Percentiles rank a stretch among this genome's conserved stretches.
Conservation (phyloP, 202 grass and related monocot species). For the Schoenoplectus tabernaemontani region DNA sequence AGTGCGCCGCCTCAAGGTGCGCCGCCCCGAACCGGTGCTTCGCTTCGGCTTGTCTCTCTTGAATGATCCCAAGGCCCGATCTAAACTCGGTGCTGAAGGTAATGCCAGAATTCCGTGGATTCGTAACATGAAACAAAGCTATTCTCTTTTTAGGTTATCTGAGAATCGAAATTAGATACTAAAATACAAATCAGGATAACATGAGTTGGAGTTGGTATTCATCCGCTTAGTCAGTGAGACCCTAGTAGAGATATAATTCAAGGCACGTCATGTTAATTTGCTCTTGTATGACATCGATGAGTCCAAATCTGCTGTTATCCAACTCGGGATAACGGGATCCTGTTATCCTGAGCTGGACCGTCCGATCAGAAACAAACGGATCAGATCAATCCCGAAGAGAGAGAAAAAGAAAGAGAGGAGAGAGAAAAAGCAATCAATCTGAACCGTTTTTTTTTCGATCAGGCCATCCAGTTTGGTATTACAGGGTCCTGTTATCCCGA, state of each 20-base stretch:
- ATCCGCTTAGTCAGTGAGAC: background rate
- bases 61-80: slow-evolving; percentile 71
- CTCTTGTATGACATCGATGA: background rate
- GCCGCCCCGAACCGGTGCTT: slow-evolving; percentile 65
- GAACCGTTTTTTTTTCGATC: too few species aligned
- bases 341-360: too few species aligned
- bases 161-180: background rate
- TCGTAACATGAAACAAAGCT: slow-evolving; percentile 16
- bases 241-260: background rate
- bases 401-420: too few species aligned
- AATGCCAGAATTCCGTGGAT: background rate
- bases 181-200: background rate
- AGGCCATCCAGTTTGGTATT: too few species aligned
- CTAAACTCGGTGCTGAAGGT: slow-evolving; percentile 76
- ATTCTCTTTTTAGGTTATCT: background rate
- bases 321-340: too few species aligned
- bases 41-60: slow-evolving; percentile 64
- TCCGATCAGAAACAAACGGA: too few species aligned
- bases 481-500: too few species aligned
- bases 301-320: too few species aligned
- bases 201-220: background rate
- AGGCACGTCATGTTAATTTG: background rate
- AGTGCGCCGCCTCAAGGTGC: slow-evolving; percentile 63
- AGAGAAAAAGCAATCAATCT: too few species aligned
- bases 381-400: too few species aligned